Percentiles rank a stretch among this genome's conserved stretches.
phyloP scores from a whole-genome alignment of 129 eudicot genomes.

The Chrysanthemum seticuspe region DNA sequence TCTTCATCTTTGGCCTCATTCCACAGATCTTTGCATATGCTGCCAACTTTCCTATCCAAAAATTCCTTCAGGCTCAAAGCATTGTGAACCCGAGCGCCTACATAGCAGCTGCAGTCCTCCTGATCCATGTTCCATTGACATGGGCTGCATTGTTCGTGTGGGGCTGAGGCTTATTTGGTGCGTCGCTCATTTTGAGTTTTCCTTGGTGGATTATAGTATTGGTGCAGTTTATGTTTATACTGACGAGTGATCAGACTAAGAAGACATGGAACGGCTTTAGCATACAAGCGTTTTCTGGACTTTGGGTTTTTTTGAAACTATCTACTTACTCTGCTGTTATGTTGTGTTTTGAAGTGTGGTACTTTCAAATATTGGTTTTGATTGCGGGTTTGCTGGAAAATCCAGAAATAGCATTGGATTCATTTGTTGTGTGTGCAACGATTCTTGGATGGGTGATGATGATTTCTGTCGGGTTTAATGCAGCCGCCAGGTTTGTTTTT shows the following conservation, averaged over 20 bases:
- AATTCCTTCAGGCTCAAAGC: constrained; percentile 58
- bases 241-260: no score
- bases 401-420: constrained; percentile 47
- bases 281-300: constrained; percentile 38
- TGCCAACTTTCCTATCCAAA: constrained; percentile 48
- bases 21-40: constrained; percentile 60
- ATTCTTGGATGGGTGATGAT: constrained; percentile 52
- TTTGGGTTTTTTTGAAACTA: constrained; percentile 37
- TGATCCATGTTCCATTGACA: constrained; percentile 34
- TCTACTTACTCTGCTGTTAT: constrained; percentile 44
- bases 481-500: constrained; percentile 41
- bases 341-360: constrained; percentile 56
- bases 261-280: constrained; percentile 51
- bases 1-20: constrained; percentile 53
- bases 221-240: constrained; percentile 44
- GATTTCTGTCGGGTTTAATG: constrained; percentile 14
- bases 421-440: constrained; percentile 37
- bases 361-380: constrained; percentile 51
- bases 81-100: constrained; percentile 57
- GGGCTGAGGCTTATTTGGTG: constrained; percentile 50
- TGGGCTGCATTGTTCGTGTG: constrained; percentile 32
- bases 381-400: constrained; percentile 45
- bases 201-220: constrained; percentile 49
- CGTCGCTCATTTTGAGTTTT: constrained; percentile 41
- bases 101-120: constrained; percentile 36